Evolutionary conservation across 2,329 filamentous ascomycete genomes (phyloP).

Genomic region (Colletotrichum higginsianum): DNA sequence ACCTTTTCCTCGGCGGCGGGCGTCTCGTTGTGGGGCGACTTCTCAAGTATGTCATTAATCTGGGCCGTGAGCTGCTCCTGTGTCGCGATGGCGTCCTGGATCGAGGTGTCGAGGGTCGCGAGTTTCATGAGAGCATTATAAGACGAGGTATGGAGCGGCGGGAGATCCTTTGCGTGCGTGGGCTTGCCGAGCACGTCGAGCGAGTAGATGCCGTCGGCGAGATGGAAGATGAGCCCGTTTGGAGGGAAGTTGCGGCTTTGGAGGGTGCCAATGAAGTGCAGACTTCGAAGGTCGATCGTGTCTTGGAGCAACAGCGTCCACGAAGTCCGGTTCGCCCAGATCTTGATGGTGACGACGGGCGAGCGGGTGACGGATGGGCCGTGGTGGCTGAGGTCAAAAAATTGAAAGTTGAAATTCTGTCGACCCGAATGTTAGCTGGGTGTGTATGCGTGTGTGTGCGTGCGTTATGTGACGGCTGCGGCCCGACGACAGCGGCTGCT

Average conservation of each 20-base stretch:
- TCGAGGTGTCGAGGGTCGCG: slow-evolving; percentile 89
- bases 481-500: slow-evolving; percentile 18
- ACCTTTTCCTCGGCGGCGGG: slow-evolving; percentile 66
- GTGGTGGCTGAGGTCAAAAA: slow-evolving; percentile 81
- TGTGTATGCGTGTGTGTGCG: no score
- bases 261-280: slow-evolving; percentile 85
- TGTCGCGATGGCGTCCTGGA: slow-evolving; percentile 89
- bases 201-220: slow-evolving; percentile 89
- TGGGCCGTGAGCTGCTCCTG: slow-evolving; percentile 82
- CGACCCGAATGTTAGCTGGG: slow-evolving; percentile 3
- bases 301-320: slow-evolving; percentile 80
- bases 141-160: slow-evolving; percentile 76
- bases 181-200: slow-evolving; percentile 74
- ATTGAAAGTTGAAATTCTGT: slow-evolving; percentile 88
- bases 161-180: slow-evolving; percentile 67
- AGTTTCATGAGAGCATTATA: slow-evolving; percentile 92
- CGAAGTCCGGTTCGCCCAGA: slow-evolving; percentile 79
- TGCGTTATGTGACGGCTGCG: no score
- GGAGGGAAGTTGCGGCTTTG: slow-evolving; percentile 80
- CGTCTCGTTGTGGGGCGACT: slow-evolving; percentile 58
- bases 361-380: slow-evolving; percentile 76
- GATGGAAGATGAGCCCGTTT: slow-evolving; percentile 89
- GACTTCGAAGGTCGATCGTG: slow-evolving; percentile 76
- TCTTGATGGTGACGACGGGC: slow-evolving; percentile 75
- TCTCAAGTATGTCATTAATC: slow-evolving; percentile 74